Conservation (phyloP, 2,329 filamentous ascomycete genomes). For the Colletotrichum endophyticum region DNA sequence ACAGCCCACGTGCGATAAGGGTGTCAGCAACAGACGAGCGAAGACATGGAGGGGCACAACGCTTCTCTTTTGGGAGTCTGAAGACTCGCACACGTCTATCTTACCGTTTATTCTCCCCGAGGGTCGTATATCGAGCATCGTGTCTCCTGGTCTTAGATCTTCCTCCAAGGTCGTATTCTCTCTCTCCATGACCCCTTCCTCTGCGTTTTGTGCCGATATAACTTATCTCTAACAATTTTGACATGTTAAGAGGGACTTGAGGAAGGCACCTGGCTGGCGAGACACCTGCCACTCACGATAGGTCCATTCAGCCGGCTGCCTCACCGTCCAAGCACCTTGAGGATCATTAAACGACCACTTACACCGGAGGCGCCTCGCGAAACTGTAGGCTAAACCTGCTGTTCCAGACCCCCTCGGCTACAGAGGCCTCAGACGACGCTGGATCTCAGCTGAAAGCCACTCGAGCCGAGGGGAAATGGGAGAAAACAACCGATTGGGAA, state of each 20-base stretch:
- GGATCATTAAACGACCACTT: neutral
- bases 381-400: neutral
- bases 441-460: neutral
- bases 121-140: fast-evolving
- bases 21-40: neutral
- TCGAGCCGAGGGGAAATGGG: neutral
- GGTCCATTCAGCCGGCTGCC: neutral
- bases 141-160: neutral
- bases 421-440: neutral
- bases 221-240: fast-evolving
- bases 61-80: neutral
- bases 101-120: neutral
- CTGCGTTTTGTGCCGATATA: fast-evolving
- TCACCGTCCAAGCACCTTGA: neutral
- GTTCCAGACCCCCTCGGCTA: neutral
- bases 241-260: fast-evolving
- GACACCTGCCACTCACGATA: neutral
- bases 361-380: neutral
- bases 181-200: fast-evolving
- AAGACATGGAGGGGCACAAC: neutral
- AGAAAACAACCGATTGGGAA: neutral
- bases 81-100: neutral
- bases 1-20: neutral
- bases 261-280: fast-evolving
- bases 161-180: fast-evolving